Evolutionary conservation across 1,284 basidiomycete species (phyloP).

Genomic region (Puccinia coronata): DNA sequence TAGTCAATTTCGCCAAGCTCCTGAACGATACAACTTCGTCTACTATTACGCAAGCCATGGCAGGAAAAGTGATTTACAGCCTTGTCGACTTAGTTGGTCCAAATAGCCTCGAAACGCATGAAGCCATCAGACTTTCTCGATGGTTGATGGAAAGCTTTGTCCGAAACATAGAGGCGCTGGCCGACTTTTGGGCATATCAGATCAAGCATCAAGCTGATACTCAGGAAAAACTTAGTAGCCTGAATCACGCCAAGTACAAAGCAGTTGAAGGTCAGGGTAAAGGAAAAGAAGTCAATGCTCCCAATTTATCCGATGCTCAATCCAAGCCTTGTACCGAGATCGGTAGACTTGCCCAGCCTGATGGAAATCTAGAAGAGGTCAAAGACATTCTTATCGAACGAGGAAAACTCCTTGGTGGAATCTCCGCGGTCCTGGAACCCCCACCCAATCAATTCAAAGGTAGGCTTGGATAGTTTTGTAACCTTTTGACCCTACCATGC

Average conservation of each 20-base stretch:
- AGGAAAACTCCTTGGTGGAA: slow-evolving; percentile 55
- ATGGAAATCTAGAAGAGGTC: slow-evolving; percentile 42
- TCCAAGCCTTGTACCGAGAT: slow-evolving; percentile 50
- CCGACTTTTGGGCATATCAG: slow-evolving; percentile 55
- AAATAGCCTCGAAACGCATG: slow-evolving; percentile 61
- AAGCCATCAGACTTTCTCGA: slow-evolving; percentile 43
- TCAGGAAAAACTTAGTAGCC: slow-evolving; percentile 50
- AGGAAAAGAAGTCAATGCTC: slow-evolving; percentile 56
- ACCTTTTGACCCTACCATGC: background rate
- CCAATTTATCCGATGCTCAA: slow-evolving; percentile 9
- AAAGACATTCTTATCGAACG: slow-evolving; percentile 59
- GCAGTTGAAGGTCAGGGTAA: slow-evolving; percentile 63
- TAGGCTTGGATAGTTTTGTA: background rate
- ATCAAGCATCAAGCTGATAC: slow-evolving; percentile 54
- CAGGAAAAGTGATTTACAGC: slow-evolving; percentile 88
- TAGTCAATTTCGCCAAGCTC: slow-evolving; percentile 81
- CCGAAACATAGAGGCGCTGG: slow-evolving; percentile 81
- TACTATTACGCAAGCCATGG: slow-evolving; percentile 82
- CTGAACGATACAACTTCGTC: slow-evolving; percentile 85
- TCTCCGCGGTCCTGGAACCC: slow-evolving; percentile 42
- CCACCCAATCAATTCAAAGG: slow-evolving; percentile 43
- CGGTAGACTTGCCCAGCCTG: slow-evolving; percentile 49
- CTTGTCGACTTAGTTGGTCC: slow-evolving; percentile 78
- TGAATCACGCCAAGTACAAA: slow-evolving; percentile 52
- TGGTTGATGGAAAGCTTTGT: slow-evolving; percentile 79